These are phyloP conservation scores for Saprolegnia parasitica DNA, from an alignment of 352 stramenopile species.

Conservation along the genomic window DNA sequence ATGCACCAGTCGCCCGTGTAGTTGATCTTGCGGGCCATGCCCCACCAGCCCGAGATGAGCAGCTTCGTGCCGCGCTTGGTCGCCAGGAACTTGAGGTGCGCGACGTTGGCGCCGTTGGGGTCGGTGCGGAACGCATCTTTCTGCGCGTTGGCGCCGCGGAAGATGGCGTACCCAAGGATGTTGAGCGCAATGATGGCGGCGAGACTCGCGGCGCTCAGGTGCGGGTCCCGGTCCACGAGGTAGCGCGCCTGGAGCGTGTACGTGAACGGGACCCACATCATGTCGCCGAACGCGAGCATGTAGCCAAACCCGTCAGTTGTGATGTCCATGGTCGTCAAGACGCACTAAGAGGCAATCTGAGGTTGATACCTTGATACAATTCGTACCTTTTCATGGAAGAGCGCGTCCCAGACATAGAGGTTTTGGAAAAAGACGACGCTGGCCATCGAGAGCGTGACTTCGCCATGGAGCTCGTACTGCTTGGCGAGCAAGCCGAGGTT, in stretches of 20 bases:
- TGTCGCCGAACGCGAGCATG: constrained; percentile 90
- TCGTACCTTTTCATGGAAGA: constrained; percentile 72
- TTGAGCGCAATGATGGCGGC: constrained; percentile 50
- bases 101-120: constrained; percentile 43
- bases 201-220: constrained; percentile 39
- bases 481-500: constrained; percentile 63
- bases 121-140: constrained; percentile 87
- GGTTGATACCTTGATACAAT: neutral
- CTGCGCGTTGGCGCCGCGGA: constrained; percentile 76
- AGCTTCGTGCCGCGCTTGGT: constrained; percentile 79
- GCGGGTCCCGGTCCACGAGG: constrained; percentile 55
- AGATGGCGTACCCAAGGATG: constrained; percentile 74
- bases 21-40: constrained; percentile 84
- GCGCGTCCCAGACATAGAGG: constrained; percentile 87
- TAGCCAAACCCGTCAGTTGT: constrained; percentile 91
- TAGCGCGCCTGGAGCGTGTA: constrained; percentile 75
- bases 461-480: constrained; percentile 26
- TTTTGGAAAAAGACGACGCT: constrained; percentile 80
- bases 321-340: constrained; percentile 94
- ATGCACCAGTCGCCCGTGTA: constrained; percentile 89
- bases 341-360: constrained; percentile 30
- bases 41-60: constrained; percentile 88
- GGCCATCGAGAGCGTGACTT: constrained; percentile 57
- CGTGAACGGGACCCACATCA: constrained; percentile 90
- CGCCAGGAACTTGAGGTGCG: constrained; percentile 65